Evolutionary conservation across 345 rosid species (phyloP).

Genomic region (Streptanthus diversifolius): DNA sequence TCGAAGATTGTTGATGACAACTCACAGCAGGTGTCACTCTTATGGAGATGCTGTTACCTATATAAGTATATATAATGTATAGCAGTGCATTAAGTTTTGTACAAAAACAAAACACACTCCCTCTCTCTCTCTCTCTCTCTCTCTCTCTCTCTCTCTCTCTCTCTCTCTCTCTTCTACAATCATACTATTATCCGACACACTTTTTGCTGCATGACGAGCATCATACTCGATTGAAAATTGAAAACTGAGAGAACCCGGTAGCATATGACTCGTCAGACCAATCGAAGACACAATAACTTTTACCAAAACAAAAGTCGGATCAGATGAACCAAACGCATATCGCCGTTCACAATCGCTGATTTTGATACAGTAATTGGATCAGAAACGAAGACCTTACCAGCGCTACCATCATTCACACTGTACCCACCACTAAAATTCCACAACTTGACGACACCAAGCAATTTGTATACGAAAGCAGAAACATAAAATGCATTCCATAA

Average conservation of each 20-base stretch:
- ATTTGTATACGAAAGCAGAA: background rate
- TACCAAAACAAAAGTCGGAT: background rate
- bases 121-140: background rate
- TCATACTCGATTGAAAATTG: too few species aligned
- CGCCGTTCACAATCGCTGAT: background rate
- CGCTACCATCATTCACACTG: background rate
- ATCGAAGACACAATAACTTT: background rate
- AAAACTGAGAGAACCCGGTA: background rate
- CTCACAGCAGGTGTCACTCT: constrained; percentile 5
- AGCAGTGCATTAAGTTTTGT: constrained; percentile 26
- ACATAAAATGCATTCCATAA: constrained; percentile 14
- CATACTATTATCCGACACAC: background rate
- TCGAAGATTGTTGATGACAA: constrained; percentile 63
- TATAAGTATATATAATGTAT: constrained; percentile 26
- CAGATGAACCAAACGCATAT: background rate
- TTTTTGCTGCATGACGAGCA: background rate
- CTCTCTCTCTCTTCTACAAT: background rate
- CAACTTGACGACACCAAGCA: background rate
- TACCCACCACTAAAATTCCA: background rate
- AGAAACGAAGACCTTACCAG: background rate
- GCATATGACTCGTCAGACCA: background rate
- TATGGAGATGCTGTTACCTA: constrained; percentile 1
- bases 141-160: background rate
- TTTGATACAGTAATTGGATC: background rate
- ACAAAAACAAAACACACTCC: background rate